Evolutionary conservation across 2,329 filamentous ascomycete genomes (phyloP), one percentile per base, ranked within the genome.

Genomic region (Sphaerulina musiva): DNA sequence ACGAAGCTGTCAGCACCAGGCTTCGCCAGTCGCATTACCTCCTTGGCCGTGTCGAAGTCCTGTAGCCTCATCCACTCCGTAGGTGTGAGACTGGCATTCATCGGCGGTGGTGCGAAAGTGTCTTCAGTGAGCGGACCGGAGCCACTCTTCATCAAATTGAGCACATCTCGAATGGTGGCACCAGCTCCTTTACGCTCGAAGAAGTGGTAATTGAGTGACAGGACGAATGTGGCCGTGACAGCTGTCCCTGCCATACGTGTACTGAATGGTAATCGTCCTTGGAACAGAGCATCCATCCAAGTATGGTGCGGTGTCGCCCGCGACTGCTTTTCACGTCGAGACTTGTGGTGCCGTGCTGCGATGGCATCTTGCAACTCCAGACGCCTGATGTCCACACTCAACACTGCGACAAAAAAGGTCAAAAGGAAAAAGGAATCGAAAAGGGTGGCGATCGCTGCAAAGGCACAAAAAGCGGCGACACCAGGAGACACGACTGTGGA

Each of bases 381-480:
- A 61, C 87, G 79, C 20, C 84, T 80, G 8, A 92, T 86, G 67
- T 92, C 87, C 42, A 92, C 83, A 64, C 86, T 90, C 23, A 92
- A 74, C 10, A 92, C 86, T 1, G 87, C 82, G 3, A 90, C 76
- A 65, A 92, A 91, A 71, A 90, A 91, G 0, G 87, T 91, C 6
- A 88, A 79, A 20, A 90, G 76, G 64, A 87, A 90, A 64, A 90
- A 83, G 58, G 87, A 86, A 69, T 92, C 87, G 63, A 91, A 85
- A 0, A 86, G 71, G 11, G 89, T 80, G 1, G 87, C 88, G 48
- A 91, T 80, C 2, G 84, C 84, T 2, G 85, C 83, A 68, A 91
- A 92, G 1, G 80, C 80, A 70, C 87, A 91, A 63, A 91, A 90
- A 0, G 84, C 85, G 1, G 83, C 80, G 3, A 90, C 84, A 46